Percentiles rank a stretch among this genome's conserved stretches.
phyloP scores from a whole-genome alignment of 192 early-diverging fungal genomes.

The Coemansia sp. region DNA sequence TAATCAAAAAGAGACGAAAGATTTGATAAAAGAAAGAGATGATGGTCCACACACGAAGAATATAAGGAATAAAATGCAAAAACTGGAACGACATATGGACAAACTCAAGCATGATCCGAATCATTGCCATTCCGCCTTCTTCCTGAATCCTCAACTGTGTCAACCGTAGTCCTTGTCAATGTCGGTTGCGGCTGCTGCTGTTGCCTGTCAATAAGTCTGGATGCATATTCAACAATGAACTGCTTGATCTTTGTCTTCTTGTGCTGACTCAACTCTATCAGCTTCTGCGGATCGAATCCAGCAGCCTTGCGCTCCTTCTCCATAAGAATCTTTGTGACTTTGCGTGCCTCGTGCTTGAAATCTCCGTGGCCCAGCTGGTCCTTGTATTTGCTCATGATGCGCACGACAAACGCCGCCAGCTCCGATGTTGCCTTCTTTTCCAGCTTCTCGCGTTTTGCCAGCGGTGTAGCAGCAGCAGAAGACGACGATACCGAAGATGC shows the following conservation, averaged over 20 bases:
- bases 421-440: constrained; percentile 47
- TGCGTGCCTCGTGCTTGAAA: constrained; percentile 57
- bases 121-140: not conserved
- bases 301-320: constrained; percentile 55
- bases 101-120: not conserved
- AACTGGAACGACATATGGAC: not conserved
- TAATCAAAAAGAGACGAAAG: too few species aligned
- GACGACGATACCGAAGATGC: constrained; percentile 11
- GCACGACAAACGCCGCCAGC: constrained; percentile 53
- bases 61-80: not conserved
- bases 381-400: constrained; percentile 50
- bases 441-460: constrained; percentile 40
- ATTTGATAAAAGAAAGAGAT: too few species aligned
- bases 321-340: constrained; percentile 55
- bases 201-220: constrained; percentile 23
- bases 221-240: constrained; percentile 50
- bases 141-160: not conserved
- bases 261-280: constrained; percentile 46
- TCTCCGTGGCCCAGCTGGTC: constrained; percentile 42
- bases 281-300: constrained; percentile 40
- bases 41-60: too few species aligned
- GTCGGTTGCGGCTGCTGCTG: not conserved
- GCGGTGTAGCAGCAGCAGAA: constrained; percentile 4
- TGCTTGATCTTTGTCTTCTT: constrained; percentile 54
- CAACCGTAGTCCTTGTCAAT: not conserved